phyloP scores from a whole-genome alignment of 2,329 filamentous ascomycete species.

The Dothistroma septosporum region DNA sequence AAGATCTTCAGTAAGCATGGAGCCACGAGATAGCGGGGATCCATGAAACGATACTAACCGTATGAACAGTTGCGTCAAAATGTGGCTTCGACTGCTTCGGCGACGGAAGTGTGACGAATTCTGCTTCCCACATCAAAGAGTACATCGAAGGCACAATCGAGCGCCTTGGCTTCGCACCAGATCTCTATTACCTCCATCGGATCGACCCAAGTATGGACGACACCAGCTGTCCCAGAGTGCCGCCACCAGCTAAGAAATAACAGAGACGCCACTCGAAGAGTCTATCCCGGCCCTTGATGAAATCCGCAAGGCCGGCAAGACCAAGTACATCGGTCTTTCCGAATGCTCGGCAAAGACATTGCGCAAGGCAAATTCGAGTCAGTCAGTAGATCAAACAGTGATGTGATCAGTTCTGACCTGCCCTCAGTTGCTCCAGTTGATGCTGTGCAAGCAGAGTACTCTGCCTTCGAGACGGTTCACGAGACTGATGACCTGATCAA shows the following conservation, averaged over 20 bases:
- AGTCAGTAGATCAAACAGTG: too few species aligned
- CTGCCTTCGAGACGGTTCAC: slow-evolving; percentile 45
- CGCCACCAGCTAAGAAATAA: slow-evolving; percentile 23
- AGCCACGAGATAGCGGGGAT: background rate
- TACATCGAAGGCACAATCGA: slow-evolving; percentile 51
- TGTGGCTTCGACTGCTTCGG: slow-evolving; percentile 44
- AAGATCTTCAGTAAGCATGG: slow-evolving; percentile 45
- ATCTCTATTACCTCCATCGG: slow-evolving; percentile 42
- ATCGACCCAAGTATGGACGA: slow-evolving; percentile 36
- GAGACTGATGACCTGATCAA: slow-evolving; percentile 41
- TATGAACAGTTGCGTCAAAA: slow-evolving; percentile 45
- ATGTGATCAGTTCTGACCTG: too few species aligned
- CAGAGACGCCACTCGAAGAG: too few species aligned
- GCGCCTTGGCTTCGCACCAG: slow-evolving; percentile 46
- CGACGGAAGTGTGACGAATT: slow-evolving; percentile 40
- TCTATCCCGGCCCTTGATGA: slow-evolving; percentile 39
- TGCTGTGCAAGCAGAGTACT: slow-evolving; percentile 52
- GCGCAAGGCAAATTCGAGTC: slow-evolving; percentile 42
- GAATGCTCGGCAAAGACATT: slow-evolving; percentile 47
- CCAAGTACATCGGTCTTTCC: slow-evolving; percentile 49
- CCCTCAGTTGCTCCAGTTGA: slow-evolving; percentile 42
- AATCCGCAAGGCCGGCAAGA: slow-evolving; percentile 48
- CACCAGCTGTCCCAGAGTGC: slow-evolving; percentile 48
- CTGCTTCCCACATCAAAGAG: slow-evolving; percentile 43
- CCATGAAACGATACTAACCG: background rate